Evolutionary conservation across 345 rosid species (phyloP).

Genomic region (Lepidium africanum): DNA sequence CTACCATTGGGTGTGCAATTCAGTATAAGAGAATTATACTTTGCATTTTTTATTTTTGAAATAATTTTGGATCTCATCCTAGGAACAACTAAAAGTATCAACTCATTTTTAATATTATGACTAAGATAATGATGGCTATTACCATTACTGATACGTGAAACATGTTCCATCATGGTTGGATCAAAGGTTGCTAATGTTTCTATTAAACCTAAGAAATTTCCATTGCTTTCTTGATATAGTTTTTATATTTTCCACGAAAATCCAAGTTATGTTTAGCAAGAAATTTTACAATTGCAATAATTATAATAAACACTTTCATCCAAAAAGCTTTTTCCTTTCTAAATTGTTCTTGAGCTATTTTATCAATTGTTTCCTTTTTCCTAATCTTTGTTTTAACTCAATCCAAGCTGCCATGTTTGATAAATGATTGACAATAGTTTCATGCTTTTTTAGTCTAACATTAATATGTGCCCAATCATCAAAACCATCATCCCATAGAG

Average conservation of each 20-base stretch:
- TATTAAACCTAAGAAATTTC: too few relatives aligned
- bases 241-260: neutral
- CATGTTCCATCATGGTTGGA: too few relatives aligned
- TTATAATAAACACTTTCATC: neutral
- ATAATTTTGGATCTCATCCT: too few relatives aligned
- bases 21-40: too few relatives aligned
- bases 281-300: neutral
- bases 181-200: too few relatives aligned
- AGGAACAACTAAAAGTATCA: too few relatives aligned
- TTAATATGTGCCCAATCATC: neutral
- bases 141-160: too few relatives aligned
- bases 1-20: too few relatives aligned
- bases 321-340: neutral
- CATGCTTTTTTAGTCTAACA: neutral
- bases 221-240: neutral
- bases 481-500: neutral
- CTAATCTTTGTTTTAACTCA: neutral
- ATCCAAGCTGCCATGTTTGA: neutral
- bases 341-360: neutral
- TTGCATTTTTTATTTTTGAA: too few relatives aligned
- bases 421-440: neutral
- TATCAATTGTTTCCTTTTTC: neutral
- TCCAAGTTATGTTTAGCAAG: neutral
- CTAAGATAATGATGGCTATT: too few relatives aligned
- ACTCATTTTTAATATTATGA: too few relatives aligned